A percentile compares a stretch with the other conserved stretches of the same genome.
phyloP scores from a whole-genome alignment of 768 basidiomycete genomes.

The Ramaria sp. region DNA sequence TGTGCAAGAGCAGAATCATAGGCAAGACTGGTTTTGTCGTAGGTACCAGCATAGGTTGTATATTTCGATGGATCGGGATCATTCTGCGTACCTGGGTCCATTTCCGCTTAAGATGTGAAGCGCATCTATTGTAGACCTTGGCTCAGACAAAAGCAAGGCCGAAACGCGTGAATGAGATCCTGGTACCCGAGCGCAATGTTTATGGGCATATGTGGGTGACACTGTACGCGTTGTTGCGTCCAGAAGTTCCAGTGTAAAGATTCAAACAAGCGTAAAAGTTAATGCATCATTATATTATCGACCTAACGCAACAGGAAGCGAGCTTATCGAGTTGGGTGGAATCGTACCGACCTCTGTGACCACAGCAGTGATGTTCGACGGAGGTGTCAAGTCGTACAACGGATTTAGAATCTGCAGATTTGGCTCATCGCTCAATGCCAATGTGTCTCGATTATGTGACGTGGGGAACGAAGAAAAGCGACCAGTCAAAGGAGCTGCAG shows the following conservation, averaged over 20 bases:
- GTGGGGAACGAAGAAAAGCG: neutral
- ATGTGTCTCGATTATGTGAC: neutral
- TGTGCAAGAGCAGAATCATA: neutral
- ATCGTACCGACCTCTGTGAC: conserved; percentile 96
- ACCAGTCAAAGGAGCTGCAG: neutral
- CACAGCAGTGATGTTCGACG: conserved; percentile 86
- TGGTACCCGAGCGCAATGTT: too few relatives aligned
- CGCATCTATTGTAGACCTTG: too few relatives aligned
- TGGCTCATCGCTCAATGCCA: conserved; percentile 22
- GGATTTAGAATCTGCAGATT: conserved; percentile 77
- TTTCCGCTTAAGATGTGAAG: too few relatives aligned
- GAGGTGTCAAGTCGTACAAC: conserved; percentile 90
- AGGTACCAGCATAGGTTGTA: neutral
- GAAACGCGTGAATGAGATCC: neutral
- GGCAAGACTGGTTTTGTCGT: neutral
- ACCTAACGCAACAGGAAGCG: conserved; percentile 62
- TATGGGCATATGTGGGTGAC: neutral
- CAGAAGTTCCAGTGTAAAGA: too few relatives aligned
- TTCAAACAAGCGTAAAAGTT: too few relatives aligned
- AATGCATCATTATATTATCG: conserved; percentile 13
- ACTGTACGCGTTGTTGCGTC: neutral
- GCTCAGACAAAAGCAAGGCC: too few relatives aligned
- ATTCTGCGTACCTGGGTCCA: too few relatives aligned
- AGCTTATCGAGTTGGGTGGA: conserved; percentile 83
- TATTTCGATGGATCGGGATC: too few relatives aligned